phyloP scores from a whole-genome alignment of 2,329 filamentous ascomycete genomes.

The Exophiala xenobiotica region DNA sequence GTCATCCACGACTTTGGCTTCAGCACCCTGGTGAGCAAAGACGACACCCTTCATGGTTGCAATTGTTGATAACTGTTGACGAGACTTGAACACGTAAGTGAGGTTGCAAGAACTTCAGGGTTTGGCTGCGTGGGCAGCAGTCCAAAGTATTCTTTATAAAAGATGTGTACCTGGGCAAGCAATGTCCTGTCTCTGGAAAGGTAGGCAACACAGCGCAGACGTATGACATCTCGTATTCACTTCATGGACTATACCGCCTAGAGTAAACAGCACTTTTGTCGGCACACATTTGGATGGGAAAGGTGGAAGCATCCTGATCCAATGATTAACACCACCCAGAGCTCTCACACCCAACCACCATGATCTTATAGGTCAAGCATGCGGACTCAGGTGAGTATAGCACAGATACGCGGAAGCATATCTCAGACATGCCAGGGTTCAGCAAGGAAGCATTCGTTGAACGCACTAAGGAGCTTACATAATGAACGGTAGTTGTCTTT shows the following conservation, averaged over 20 bases:
- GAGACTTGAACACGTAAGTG: too few species aligned
- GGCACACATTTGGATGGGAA: neutral
- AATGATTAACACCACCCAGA: neutral
- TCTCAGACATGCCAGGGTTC: neutral
- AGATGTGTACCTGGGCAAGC: too few species aligned
- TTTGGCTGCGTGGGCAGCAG: too few species aligned
- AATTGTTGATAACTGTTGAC: too few species aligned
- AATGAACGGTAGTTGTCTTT: neutral
- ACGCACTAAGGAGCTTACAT: neutral
- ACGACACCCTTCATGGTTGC: constrained; percentile 25
- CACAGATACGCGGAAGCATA: too few species aligned
- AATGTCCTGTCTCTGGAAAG: neutral
- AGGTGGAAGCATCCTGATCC: neutral
- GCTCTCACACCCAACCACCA: neutral
- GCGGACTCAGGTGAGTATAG: too few species aligned
- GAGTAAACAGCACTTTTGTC: neutral
- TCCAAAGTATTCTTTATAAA: too few species aligned
- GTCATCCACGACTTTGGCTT: constrained; percentile 25
- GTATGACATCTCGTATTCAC: neutral
- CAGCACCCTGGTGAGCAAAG: constrained; percentile 20
- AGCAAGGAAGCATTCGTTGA: too few species aligned
- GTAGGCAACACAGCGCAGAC: neutral
- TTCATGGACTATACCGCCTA: neutral
- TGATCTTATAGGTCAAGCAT: neutral
- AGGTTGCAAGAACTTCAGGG: too few species aligned